Conservation (phyloP, 1,284 basidiomycete species). For the Cystobasidium slooffiae region DNA sequence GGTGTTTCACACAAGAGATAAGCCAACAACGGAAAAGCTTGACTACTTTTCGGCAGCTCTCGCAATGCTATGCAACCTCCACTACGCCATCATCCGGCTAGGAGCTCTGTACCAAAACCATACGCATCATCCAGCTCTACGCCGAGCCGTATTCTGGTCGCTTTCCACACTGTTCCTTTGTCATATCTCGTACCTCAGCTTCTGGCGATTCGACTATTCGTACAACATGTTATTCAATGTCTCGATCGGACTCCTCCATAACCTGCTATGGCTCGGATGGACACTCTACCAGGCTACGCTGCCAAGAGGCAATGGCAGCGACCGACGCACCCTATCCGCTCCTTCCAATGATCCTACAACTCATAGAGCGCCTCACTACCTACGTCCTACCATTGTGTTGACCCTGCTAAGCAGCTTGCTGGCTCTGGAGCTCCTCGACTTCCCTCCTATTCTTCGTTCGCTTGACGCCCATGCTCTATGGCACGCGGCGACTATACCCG, state of each 20-base stretch:
- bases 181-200: constrained; percentile 78
- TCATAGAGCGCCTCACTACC: constrained; percentile 59
- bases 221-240: constrained; percentile 94
- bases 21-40: constrained; percentile 79
- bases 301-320: constrained; percentile 22
- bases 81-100: constrained; percentile 60
- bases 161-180: constrained; percentile 62
- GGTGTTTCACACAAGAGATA: constrained; percentile 90
- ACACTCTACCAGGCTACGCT: constrained; percentile 58
- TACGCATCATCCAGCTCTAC: neutral
- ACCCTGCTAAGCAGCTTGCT: constrained; percentile 75
- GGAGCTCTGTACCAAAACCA: constrained; percentile 49
- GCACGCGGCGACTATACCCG: constrained; percentile 85
- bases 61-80: constrained; percentile 71
- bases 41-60: constrained; percentile 95
- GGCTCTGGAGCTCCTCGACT: constrained; percentile 87
- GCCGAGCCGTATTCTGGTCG: constrained; percentile 56
- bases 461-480: constrained; percentile 95
- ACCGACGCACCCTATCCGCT: constrained; percentile 3
- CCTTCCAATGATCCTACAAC: neutral
- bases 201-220: constrained; percentile 85
- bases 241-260: constrained; percentile 69
- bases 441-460: constrained; percentile 72
- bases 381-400: constrained; percentile 64
- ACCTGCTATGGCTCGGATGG: constrained; percentile 81